A percentile compares a stretch with the other conserved stretches of the same genome.
These are phyloP conservation scores for Mrakiaceae sp. DNA, from an alignment of 1,284 basidiomycete genomes.

Conservation along the genomic window DNA sequence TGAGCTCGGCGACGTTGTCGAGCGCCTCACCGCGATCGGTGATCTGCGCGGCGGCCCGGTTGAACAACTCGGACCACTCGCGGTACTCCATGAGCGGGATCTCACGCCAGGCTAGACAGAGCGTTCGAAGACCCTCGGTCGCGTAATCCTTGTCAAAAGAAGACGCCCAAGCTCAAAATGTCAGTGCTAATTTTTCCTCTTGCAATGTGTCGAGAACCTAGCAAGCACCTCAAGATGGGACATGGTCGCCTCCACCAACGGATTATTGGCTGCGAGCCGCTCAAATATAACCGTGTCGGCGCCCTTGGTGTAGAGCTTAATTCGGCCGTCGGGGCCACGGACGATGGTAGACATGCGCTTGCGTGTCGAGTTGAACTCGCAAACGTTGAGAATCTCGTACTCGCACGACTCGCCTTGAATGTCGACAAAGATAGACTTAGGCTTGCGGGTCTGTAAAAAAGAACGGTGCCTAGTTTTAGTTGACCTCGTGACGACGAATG, in stretches of 20 bases:
- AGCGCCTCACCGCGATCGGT: constrained; percentile 86
- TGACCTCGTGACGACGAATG: no score
- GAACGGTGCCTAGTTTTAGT: no score
- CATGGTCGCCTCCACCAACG: constrained; percentile 75
- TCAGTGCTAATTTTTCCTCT: no score
- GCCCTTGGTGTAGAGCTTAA: constrained; percentile 94
- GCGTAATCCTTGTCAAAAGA: constrained; percentile 63
- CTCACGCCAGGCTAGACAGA: constrained; percentile 91
- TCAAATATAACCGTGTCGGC: constrained; percentile 96
- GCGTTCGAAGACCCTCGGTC: constrained; percentile 87
- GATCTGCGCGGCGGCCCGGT: constrained; percentile 84
- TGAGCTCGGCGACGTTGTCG: constrained; percentile 87
- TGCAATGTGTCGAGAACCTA: no score
- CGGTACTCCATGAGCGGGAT: constrained; percentile 81
- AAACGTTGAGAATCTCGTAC: constrained; percentile 88
- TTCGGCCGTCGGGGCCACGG: constrained; percentile 73
- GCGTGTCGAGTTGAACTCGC: constrained; percentile 96
- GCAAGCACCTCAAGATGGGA: constrained; percentile 68
- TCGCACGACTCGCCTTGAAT: constrained; percentile 62
- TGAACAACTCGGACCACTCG: constrained; percentile 78
- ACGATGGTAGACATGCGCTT: constrained; percentile 97
- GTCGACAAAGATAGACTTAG: constrained; percentile 83
- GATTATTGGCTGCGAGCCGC: constrained; percentile 63
- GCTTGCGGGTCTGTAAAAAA: constrained; percentile 70
- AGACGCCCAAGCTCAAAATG: not conserved